Evolutionary conservation across 2,329 filamentous ascomycete species (phyloP).

Genomic region (Blumeriella jaapii): DNA sequence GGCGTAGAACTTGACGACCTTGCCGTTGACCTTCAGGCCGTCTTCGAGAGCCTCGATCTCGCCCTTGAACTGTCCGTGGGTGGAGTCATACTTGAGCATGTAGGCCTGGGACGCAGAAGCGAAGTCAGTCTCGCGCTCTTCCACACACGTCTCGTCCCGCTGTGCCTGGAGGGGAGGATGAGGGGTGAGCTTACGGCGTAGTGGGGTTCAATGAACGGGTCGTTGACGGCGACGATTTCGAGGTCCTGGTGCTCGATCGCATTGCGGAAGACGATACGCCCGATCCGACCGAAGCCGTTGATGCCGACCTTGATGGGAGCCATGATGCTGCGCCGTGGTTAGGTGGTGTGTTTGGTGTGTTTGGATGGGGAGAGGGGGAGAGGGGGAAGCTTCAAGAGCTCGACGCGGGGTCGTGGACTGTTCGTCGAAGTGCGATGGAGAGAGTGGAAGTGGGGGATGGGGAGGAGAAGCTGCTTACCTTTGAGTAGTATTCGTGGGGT

Average conservation of each 20-base stretch:
- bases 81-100: constrained; percentile 99
- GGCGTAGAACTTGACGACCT: constrained; percentile 87
- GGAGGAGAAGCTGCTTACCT: constrained; percentile 14
- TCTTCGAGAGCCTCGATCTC: constrained; percentile 59
- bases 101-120: constrained; percentile 53
- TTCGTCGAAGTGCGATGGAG: not conserved
- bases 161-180: constrained; percentile 7
- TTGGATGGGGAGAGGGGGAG: constrained; percentile 6
- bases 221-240: constrained; percentile 93
- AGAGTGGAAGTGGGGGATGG: constrained; percentile 1
- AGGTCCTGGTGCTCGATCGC: constrained; percentile 82
- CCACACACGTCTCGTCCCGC: constrained; percentile 1
- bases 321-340: constrained; percentile 32
- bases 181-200: constrained; percentile 69
- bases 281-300: constrained; percentile 99
- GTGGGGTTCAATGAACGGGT: constrained; percentile 96
- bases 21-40: constrained; percentile 80
- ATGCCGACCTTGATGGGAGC: constrained; percentile 70
- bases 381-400: constrained; percentile 3
- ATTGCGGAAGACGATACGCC: constrained; percentile 98
- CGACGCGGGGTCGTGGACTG: not conserved
- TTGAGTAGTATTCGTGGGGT: too few species aligned
- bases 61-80: constrained; percentile 95
- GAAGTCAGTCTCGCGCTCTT: constrained; percentile 9
- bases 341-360: constrained; percentile 6